Base-by-base conservation (phyloP, 306 rosid species). In the Cicer pinnatifidum region DNA sequence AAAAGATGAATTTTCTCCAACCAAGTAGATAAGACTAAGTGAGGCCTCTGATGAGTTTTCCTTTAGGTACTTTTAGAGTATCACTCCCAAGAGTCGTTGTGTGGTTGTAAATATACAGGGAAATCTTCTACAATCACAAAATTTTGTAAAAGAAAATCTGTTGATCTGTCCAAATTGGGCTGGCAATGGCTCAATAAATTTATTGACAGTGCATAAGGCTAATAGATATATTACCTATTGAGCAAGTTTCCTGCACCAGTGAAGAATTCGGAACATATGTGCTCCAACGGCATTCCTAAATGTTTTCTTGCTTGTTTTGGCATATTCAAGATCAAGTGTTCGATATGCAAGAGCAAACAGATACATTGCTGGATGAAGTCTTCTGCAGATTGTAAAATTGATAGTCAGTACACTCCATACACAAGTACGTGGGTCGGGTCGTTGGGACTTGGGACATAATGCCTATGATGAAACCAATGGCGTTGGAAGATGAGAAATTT, bases 341-440 rank as follows among this genome's bases (percentile, higher is more conserved):
- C 98, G 85, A 75, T 93, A 91, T 63, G 94, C 98, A 79, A 93
- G 96, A 76, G 93, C 84, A 74, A 93, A 88, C 68, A 93, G 85
- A 83, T 91, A 93, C 91, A 93, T 88, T 17, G 98, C 97, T 58
- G 98, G 98, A 79, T 91, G 98, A 71, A 93, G 89, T 82, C 98
- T 89, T 86, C 98, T 93, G 91, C 87, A 78, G 39, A 80, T 69
- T 74, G 72, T 39, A 74, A 9, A 54, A 72, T 78, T 69, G 72
- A 76, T 19, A 20, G 74, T 87, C 59, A 80, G 84, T 46, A 62
- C 67, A 44, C 45, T 65, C 7, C 72, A 72, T 12, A 62, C 56
- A 40, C 51, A 77, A 82, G 57, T 54, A 60, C 60, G 38, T 43
- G 43, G 46, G 73, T 50, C 17, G 40, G 28, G 13, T 60, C 3